Evolutionary conservation across 106 monocot genomes (phyloP).

Genomic region (Dendrobium chrysotoxum): DNA sequence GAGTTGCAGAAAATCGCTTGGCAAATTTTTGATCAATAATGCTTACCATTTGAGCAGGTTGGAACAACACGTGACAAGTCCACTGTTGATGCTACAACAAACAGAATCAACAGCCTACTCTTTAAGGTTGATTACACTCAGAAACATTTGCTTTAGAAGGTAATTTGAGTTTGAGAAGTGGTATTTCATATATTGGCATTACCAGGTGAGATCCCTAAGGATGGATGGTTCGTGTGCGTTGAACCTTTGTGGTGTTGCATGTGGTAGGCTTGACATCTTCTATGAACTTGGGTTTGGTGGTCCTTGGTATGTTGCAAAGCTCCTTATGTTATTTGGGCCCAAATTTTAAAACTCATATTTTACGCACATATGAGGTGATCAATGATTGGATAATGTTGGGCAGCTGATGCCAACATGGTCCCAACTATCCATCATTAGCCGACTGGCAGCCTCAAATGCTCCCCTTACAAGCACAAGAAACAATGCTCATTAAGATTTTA

Average conservation of each 20-base stretch:
- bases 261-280: constrained; percentile 81
- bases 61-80: constrained; percentile 77
- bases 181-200: background rate
- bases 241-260: constrained; percentile 82
- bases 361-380: background rate
- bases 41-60: constrained; percentile 29
- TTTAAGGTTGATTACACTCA: constrained; percentile 57
- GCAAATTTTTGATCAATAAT: background rate
- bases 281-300: constrained; percentile 93
- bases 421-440: background rate
- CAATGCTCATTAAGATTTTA: background rate
- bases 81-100: constrained; percentile 72
- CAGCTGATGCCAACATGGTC: background rate
- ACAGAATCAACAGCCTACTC: constrained; percentile 75
- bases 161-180: background rate
- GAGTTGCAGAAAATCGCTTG: background rate
- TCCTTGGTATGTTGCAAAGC: constrained; percentile 53
- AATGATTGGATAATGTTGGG: background rate
- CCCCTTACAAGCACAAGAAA: background rate
- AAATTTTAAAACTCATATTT: background rate
- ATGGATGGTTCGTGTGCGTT: constrained; percentile 84
- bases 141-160: background rate
- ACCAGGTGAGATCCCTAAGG: constrained; percentile 5
- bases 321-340: background rate
- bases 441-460: background rate